Base-by-base conservation (phyloP, 306 rosid genomes). In the Prunus davidiana region DNA sequence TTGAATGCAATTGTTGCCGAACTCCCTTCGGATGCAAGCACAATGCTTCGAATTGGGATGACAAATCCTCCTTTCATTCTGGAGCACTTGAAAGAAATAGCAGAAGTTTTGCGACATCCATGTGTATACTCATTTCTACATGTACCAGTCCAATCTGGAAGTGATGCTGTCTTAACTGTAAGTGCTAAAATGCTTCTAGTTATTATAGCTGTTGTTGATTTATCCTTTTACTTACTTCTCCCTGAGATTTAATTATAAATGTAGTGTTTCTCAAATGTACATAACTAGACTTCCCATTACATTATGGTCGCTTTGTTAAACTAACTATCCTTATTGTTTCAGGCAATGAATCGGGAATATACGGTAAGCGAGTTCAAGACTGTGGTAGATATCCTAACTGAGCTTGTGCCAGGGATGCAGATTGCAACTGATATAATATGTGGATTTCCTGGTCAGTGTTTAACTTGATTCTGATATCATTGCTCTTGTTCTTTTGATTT, bases 311-410 rank as follows among this genome's bases (percentile, higher is more conserved):
- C 4, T 58, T 50, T 41, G 45, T 64, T 65, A 72, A 82, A 65
- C 67, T 81, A 71, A 84, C 77, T 28, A 73, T 72, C 75, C 54
- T 74, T 69, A 56, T 71, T 86, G 79, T 84, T 76, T 80, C 91
- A 95, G 98, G 96, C 92, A 80, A 95, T 95, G 99, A 95, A 92
- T 83, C 89, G 99, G 79, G 99, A 95, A 81, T 95, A 95, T 90
- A 90, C 96, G 62, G 90, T 87, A 56, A 71, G 87, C 6, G 99
- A 95, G 88, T 92, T 95, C 89, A 90, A 89, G 86, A 91, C 91
- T 84, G 99, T 95, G 83, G 97, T 95, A 58, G 97, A 95, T 84
- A 92, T 92, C 73, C 84, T 95, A 82, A 92, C 86, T 27, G 97
- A 90, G 82, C 96, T 95, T 85, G 99, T 95, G 78, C 99, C 97